phyloP scores from a whole-genome alignment of 225 moss, liverwort and hornwort genomes.

The Sphagnum tenellum region DNA sequence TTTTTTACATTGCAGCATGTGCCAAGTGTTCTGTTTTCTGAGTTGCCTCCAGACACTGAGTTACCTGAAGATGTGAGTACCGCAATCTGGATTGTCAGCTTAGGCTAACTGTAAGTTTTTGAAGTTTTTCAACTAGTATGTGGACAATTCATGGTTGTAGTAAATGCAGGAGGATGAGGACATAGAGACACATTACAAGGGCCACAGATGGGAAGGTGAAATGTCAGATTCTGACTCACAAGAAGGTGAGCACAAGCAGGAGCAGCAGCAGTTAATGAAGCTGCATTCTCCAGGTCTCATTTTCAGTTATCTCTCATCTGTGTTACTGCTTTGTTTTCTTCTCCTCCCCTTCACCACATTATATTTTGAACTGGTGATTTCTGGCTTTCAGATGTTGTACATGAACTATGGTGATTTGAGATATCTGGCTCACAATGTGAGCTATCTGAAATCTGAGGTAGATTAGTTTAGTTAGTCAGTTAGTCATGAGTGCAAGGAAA shows the following conservation, averaged over 20 bases:
- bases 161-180: slow-evolving; percentile 52
- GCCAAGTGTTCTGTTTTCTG: slow-evolving; percentile 38
- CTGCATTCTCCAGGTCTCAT: slow-evolving; percentile 48
- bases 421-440: not conserved
- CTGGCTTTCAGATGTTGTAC: too few relatives aligned
- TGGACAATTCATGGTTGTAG: not conserved
- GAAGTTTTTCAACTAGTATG: too few relatives aligned
- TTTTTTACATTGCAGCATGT: slow-evolving; percentile 34
- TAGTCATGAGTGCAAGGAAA: not conserved
- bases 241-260: slow-evolving; percentile 34
- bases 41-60: slow-evolving; percentile 41
- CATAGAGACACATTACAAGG: slow-evolving; percentile 42
- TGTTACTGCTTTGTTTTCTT: not conserved
- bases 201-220: slow-evolving; percentile 52
- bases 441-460: not conserved
- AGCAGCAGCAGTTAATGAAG: slow-evolving; percentile 32
- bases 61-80: slow-evolving; percentile 31
- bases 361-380: too few relatives aligned
- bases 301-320: not conserved
- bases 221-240: slow-evolving; percentile 48
- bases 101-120: too few relatives aligned
- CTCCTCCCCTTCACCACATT: too few relatives aligned
- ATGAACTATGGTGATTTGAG: not conserved
- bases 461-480: too few relatives aligned
- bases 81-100: too few relatives aligned